Evolutionary conservation across 306 rosid genomes (phyloP).

Genomic region (Erythrophleum fordii): DNA sequence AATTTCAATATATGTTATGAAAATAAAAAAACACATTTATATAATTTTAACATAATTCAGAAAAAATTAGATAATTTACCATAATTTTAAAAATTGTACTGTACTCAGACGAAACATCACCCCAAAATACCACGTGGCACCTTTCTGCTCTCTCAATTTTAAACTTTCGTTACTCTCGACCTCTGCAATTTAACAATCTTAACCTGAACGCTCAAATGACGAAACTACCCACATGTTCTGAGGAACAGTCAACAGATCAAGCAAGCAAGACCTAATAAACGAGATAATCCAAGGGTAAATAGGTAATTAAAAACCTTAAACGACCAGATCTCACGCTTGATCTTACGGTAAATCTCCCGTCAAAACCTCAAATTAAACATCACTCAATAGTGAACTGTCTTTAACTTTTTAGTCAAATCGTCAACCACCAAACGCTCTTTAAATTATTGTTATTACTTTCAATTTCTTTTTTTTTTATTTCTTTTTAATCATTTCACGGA

Average conservation of each 20-base stretch:
- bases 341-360: conserved; percentile 27
- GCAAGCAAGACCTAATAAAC: neutral
- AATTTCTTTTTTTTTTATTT: neutral
- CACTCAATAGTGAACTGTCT: conserved; percentile 29
- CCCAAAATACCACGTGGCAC: neutral
- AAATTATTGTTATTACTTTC: conserved; percentile 1
- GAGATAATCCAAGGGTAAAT: neutral
- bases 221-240: neutral
- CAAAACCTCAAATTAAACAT: conserved; percentile 1
- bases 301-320: neutral
- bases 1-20: too few relatives aligned
- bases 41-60: too few relatives aligned
- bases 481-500: neutral
- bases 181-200: conserved; percentile 8
- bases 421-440: conserved; percentile 15
- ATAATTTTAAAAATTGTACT: too few relatives aligned
- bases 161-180: neutral
- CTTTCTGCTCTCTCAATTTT: neutral
- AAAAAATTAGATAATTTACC: too few relatives aligned
- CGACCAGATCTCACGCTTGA: conserved; percentile 24
- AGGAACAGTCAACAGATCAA: neutral
- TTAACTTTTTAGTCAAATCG: conserved; percentile 37
- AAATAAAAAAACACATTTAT: too few relatives aligned
- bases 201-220: neutral
- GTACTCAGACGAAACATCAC: too few relatives aligned